phyloP scores from a whole-genome alignment of 495 filamentous ascomycete genomes.

The Aspergillus homomorphus region DNA sequence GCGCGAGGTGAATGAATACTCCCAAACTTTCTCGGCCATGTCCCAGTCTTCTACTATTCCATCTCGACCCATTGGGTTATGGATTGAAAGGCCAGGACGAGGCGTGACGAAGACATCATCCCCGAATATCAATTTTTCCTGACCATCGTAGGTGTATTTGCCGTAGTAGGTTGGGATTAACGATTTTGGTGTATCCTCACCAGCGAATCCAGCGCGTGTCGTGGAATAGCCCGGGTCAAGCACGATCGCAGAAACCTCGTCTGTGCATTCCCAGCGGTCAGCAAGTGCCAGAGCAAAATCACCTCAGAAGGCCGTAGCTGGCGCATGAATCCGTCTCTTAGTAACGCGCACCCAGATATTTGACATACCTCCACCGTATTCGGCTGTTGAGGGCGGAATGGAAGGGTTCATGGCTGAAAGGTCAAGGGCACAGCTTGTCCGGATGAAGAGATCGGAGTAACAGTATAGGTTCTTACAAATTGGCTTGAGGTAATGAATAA shows the following conservation, averaged over 20 bases:
- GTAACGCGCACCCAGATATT: not conserved
- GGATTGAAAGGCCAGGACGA: conserved; percentile 69
- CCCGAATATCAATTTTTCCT: conserved; percentile 68
- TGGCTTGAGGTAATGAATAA: not conserved
- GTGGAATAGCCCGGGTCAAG: conserved; percentile 91
- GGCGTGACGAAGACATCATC: conserved; percentile 82
- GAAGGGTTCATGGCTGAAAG: conserved; percentile 42
- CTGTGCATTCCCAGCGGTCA: conserved; percentile 43
- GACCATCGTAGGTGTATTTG: conserved; percentile 51
- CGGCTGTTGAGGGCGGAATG: conserved; percentile 59
- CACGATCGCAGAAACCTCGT: conserved; percentile 95
- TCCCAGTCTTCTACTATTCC: conserved; percentile 97
- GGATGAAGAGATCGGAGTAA: not conserved
- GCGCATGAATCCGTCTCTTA: not conserved
- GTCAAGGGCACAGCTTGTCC: not conserved
- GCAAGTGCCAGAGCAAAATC: conserved; percentile 4
- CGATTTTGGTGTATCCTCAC: conserved; percentile 95
- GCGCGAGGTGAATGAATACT: conserved; percentile 76
- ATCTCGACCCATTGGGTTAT: conserved; percentile 86
- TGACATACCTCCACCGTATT: conserved; percentile 77
- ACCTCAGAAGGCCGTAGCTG: not conserved
- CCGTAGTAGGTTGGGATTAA: conserved; percentile 86
- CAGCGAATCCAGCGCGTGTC: conserved; percentile 91
- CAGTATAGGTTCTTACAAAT: not conserved
- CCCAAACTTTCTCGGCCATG: conserved; percentile 82